Percentiles rank a stretch among this genome's conserved stretches.
These are phyloP conservation scores for Fusarium verrucosum DNA, from an alignment of 2,329 filamentous ascomycete genomes.

Conservation along the genomic window DNA sequence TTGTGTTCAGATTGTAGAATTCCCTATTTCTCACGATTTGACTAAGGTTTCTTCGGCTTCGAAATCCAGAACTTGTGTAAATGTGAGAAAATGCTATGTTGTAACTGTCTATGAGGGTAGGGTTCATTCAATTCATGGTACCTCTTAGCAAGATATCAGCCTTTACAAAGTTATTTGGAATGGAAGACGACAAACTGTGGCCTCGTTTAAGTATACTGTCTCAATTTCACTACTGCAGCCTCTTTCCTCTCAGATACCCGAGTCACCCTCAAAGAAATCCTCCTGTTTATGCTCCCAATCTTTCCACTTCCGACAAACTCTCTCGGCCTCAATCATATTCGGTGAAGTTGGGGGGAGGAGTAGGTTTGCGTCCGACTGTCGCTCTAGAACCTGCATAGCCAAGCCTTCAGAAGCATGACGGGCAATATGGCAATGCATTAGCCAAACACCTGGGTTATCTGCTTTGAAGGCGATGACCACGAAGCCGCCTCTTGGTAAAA, in stretches of 20 bases:
- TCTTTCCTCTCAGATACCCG: conserved; percentile 5
- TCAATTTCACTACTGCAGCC: too few species aligned
- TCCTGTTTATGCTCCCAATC: conserved; percentile 8
- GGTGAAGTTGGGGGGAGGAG: conserved; percentile 1
- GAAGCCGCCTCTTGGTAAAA: conserved; percentile 54
- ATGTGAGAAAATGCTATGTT: too few species aligned
- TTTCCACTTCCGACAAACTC: conserved; percentile 19
- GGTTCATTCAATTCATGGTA: too few species aligned
- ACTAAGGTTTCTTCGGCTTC: too few species aligned
- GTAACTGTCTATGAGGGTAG: too few species aligned
- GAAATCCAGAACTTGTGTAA: too few species aligned
- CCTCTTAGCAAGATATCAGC: too few species aligned
- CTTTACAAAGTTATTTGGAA: neutral
- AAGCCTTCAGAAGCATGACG: conserved; percentile 55
- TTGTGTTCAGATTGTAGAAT: too few species aligned
- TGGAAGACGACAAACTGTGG: too few species aligned
- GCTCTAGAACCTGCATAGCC: conserved; percentile 37
- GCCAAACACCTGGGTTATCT: conserved; percentile 59
- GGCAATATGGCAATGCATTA: conserved; percentile 60
- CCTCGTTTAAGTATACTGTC: too few species aligned
- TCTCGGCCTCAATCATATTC: conserved; percentile 16
- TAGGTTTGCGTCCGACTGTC: conserved; percentile 20
- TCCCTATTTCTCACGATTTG: too few species aligned
- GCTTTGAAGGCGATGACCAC: conserved; percentile 59
- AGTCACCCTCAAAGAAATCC: conserved; percentile 29